A percentile compares a stretch with the other conserved stretches of the same genome.
Conservation (phyloP, 139 green algal genomes). For the Volvox africanus region DNA sequence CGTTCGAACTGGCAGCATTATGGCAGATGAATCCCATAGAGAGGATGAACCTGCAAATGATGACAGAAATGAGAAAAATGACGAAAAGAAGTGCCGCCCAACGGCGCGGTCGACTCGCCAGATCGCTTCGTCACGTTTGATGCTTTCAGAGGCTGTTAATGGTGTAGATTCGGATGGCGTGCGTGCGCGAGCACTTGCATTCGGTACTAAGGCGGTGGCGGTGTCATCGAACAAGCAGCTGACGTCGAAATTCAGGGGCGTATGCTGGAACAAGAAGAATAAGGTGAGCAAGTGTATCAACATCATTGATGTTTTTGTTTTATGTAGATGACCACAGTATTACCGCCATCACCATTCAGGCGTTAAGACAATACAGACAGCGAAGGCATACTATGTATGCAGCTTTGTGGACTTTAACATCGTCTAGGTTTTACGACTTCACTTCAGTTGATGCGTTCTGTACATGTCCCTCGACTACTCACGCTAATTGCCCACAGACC, state of each 20-base stretch:
- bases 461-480: no score
- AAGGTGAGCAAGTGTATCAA: constrained; percentile 28
- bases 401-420: no score
- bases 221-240: constrained; percentile 49
- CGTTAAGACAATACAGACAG: no score
- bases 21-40: not conserved
- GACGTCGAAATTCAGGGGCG: constrained; percentile 55
- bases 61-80: not conserved
- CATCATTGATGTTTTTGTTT: no score
- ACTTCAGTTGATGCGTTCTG: no score
- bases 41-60: not conserved
- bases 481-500: no score
- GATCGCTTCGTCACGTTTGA: not conserved
- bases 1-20: not conserved
- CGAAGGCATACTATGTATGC: no score
- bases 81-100: not conserved
- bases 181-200: constrained; percentile 6
- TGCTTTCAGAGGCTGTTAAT: not conserved
- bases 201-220: constrained; percentile 38
- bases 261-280: constrained; percentile 82
- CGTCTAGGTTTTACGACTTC: no score
- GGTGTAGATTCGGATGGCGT: constrained; percentile 6
- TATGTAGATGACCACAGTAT: no score
- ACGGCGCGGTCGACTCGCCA: not conserved
- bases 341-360: no score